phyloP scores from a whole-genome alignment of 352 stramenopile species.

The Phytophthora tubulina region DNA sequence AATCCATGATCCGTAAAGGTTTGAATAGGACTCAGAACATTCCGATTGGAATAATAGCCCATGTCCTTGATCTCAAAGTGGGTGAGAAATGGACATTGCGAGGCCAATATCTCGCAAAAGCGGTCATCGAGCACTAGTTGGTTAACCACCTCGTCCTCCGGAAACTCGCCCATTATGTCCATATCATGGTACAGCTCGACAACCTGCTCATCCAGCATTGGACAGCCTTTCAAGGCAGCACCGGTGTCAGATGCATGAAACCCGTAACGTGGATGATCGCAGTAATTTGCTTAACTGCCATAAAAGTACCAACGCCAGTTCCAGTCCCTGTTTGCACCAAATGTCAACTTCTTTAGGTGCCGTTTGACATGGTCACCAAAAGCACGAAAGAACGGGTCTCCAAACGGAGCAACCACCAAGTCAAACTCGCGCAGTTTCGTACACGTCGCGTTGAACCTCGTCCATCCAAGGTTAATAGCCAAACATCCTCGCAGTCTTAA shows the following conservation, averaged over 20 bases:
- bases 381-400: slow-evolving; percentile 43
- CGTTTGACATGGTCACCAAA: slow-evolving; percentile 48
- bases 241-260: slow-evolving; percentile 29
- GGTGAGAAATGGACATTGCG: slow-evolving; percentile 34
- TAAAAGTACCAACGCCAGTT: slow-evolving; percentile 45
- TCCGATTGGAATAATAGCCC: slow-evolving; percentile 39
- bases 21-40: slow-evolving; percentile 32
- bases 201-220: slow-evolving; percentile 33
- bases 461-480: slow-evolving; percentile 37
- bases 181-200: slow-evolving; percentile 46
- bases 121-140: slow-evolving; percentile 41
- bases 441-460: slow-evolving; percentile 37
- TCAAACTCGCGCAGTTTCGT: slow-evolving; percentile 43
- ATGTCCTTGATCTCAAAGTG: slow-evolving; percentile 39
- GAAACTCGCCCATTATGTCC: slow-evolving; percentile 21
- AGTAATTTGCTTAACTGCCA: slow-evolving; percentile 7
- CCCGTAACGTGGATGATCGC: slow-evolving; percentile 21
- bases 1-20: slow-evolving; percentile 47
- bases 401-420: slow-evolving; percentile 46
- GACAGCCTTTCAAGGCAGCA: slow-evolving; percentile 38
- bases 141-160: slow-evolving; percentile 38
- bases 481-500: slow-evolving; percentile 23
- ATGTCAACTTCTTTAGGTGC: slow-evolving; percentile 28
- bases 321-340: slow-evolving; percentile 53
- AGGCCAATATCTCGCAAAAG: slow-evolving; percentile 34